Percentiles rank a stretch among this genome's conserved stretches.
Conservation (phyloP, 495 filamentous ascomycete species). For the Penicillium atrosanguineum region DNA sequence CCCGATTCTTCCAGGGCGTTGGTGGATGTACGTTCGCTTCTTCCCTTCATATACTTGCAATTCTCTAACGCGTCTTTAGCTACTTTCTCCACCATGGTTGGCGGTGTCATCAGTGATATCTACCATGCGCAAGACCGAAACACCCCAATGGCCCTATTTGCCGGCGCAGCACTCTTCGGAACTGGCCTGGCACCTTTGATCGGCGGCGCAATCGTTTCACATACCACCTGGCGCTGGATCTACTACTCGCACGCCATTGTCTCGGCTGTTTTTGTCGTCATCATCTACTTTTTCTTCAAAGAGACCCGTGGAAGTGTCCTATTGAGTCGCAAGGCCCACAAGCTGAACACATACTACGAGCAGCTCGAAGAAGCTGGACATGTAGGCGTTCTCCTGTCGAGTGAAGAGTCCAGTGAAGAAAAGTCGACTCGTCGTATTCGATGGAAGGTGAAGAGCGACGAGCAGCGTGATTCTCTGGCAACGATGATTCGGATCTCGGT, state of each 20-base stretch:
- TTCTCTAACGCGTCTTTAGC: conserved; percentile 20
- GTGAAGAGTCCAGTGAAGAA: conserved; percentile 28
- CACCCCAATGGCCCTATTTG: conserved; percentile 86
- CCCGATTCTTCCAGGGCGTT: conserved; percentile 73
- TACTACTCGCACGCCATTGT: conserved; percentile 84
- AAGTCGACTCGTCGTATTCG: conserved; percentile 58
- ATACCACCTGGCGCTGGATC: conserved; percentile 78
- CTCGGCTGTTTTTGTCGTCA: conserved; percentile 59
- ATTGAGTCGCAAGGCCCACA: conserved; percentile 69
- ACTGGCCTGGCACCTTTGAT: conserved; percentile 79
- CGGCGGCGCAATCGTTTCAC: conserved; percentile 65
- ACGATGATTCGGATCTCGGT: conserved; percentile 73
- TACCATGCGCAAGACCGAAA: conserved; percentile 79
- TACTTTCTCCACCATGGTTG: conserved; percentile 90
- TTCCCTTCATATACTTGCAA: not conserved
- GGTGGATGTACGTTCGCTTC: conserved; percentile 51
- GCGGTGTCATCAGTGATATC: conserved; percentile 86
- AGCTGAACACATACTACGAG: conserved; percentile 79
- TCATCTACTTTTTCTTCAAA: conserved; percentile 65
- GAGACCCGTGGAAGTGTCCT: conserved; percentile 85
- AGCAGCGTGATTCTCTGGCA: conserved; percentile 65
- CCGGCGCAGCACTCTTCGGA: conserved; percentile 70
- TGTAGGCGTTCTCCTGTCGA: conserved; percentile 55
- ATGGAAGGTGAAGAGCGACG: conserved; percentile 83
- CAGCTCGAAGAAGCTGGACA: conserved; percentile 64